Base-by-base conservation (phyloP, 169 alveolate species). In the Eimeria acervulina region DNA sequence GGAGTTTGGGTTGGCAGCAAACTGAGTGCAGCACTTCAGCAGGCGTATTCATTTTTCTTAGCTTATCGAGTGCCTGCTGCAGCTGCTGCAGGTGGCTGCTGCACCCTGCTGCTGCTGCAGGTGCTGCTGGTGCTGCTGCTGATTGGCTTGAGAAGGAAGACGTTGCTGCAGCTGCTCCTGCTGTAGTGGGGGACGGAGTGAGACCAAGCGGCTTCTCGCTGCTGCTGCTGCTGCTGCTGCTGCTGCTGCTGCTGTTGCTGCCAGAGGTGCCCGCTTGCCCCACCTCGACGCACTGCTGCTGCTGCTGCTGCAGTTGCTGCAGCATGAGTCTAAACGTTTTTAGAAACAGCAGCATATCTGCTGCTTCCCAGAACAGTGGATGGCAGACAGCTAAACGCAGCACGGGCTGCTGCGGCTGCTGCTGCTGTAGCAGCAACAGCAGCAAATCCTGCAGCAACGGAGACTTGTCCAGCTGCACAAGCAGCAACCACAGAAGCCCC, bases 231-330 rank as follows among this genome's bases (percentile, higher is more conserved):
- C 47, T 72, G 40, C 83, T 72, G 83, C 83, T 72, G 33, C n/a
- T 5, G 47, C 13, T 26, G 76, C 31, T 26, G 76, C 36, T 5
- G 47, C 13, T 26, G 76, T 5, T 26, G 76, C 36, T 66, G 76
- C 31, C 7, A 28, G 28, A 66, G 76, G 7, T 66, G 76, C 21
- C 12, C 12, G 55, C 55, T 47, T 47, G 19, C 12, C 19, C 12
- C 55, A 47, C 55, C 55, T 47, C 55, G 5, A 5, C 12, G 55
- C 55, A 28, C 63, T 78, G 10, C 63, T 78, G 88, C 88, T 42
- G 88, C 55, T 19, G 55, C 88, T 78, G 55, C 88, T 78, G 88
- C 88, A 36, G 88, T 61, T 78, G 88, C 88, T 40, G 63, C 88
- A 78, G 63, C 88, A 78, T 78, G 36, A 78, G 88, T 17, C 61